A percentile compares a stretch with the other conserved stretches of the same genome.
Conservation (phyloP, 441 rosid species). For the Bocquillonia castaneifolia region DNA sequence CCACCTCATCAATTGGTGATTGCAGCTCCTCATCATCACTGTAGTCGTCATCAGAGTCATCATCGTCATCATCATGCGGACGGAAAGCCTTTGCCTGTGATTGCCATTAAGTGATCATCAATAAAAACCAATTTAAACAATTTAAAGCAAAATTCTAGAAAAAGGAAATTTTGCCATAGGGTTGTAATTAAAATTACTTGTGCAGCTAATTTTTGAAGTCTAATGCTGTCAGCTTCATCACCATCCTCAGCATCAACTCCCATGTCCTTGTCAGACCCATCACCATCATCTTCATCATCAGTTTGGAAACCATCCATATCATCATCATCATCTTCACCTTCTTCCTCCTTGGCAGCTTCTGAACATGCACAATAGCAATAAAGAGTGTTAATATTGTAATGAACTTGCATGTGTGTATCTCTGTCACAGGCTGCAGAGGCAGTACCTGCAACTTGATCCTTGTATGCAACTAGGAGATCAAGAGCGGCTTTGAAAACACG, state of each 20-base stretch:
- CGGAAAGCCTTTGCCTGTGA: slow-evolving; percentile 76
- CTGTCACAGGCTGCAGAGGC: background rate
- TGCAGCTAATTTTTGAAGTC: slow-evolving; percentile 74
- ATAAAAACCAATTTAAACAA: background rate
- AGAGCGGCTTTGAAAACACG: slow-evolving; percentile 80
- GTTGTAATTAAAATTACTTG: slow-evolving; percentile 43
- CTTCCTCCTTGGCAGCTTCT: slow-evolving; percentile 89
- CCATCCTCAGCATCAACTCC: slow-evolving; percentile 78
- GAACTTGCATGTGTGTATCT: background rate
- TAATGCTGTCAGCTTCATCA: slow-evolving; percentile 79
- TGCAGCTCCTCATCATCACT: slow-evolving; percentile 90
- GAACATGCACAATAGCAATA: background rate
- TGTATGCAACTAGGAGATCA: slow-evolving; percentile 85
- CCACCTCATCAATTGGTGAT: slow-evolving; percentile 93
- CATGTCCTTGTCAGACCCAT: slow-evolving; percentile 75
- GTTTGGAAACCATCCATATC: slow-evolving; percentile 87
- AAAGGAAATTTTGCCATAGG: too few relatives aligned
- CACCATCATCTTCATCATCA: slow-evolving; percentile 85
- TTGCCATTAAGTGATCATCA: slow-evolving; percentile 8
- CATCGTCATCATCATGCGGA: slow-evolving; percentile 53
- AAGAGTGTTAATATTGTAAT: background rate
- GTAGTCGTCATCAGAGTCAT: slow-evolving; percentile 72
- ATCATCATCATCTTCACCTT: slow-evolving; percentile 58
- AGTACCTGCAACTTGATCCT: slow-evolving; percentile 93
- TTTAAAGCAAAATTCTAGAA: background rate